phyloP scores from a whole-genome alignment of 768 basidiomycete genomes.

The Kwoniella botswanensis region DNA sequence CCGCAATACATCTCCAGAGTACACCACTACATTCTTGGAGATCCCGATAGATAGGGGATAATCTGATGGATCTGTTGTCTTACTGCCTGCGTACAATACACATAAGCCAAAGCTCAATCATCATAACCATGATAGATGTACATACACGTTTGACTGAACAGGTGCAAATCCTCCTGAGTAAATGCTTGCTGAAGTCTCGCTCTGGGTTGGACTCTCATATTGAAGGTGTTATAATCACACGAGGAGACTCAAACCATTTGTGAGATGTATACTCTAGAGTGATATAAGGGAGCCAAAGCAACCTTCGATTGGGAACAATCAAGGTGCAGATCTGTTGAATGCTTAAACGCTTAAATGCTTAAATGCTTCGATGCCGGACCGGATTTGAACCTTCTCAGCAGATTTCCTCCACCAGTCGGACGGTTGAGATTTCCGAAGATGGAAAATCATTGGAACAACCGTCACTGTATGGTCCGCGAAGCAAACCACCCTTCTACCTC shows the following conservation, averaged over 20 bases:
- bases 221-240: neutral
- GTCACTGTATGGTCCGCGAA: neutral
- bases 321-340: neutral
- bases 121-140: neutral
- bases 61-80: slow-evolving; percentile 6
- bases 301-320: neutral
- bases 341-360: neutral
- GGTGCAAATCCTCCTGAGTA: neutral
- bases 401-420: neutral
- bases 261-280: no score
- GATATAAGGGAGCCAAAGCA: no score
- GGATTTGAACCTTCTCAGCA: neutral
- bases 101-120: neutral
- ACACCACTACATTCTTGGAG: slow-evolving; percentile 11
- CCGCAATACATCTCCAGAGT: neutral
- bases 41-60: slow-evolving; percentile 7
- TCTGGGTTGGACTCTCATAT: neutral
- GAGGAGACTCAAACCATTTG: neutral
- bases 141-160: slow-evolving; percentile 1
- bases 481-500: neutral
- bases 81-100: slow-evolving; percentile 5
- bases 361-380: neutral
- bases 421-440: neutral
- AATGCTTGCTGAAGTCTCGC: neutral
- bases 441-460: neutral